Percentiles rank a stretch among this genome's conserved stretches.
phyloP scores from a whole-genome alignment of 1,284 basidiomycete genomes.

The Peniophora sp. region DNA sequence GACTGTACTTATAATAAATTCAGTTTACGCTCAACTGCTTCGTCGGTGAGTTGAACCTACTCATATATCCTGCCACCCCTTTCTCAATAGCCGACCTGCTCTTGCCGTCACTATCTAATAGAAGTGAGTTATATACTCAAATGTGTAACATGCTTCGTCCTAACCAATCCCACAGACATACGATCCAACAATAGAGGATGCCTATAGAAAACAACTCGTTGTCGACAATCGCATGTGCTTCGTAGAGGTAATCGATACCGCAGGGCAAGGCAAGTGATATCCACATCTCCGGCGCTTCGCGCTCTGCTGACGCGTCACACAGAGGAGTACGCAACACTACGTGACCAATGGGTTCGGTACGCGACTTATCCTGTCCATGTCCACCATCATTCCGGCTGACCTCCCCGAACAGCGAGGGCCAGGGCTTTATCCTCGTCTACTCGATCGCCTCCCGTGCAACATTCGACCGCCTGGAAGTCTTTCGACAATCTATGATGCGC shows the following conservation, averaged over 20 bases:
- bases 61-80: conserved; percentile 6
- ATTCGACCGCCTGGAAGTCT: conserved; percentile 91
- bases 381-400: conserved; percentile 3
- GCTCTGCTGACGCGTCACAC: conserved; percentile 12
- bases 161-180: conserved; percentile 49
- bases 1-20: conserved; percentile 9
- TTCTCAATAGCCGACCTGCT: neutral
- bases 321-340: conserved; percentile 96
- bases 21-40: conserved; percentile 92
- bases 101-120: conserved; percentile 19
- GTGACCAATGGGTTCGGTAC: conserved; percentile 98
- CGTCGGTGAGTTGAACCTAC: conserved; percentile 51
- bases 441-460: conserved; percentile 93
- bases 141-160: conserved; percentile 1
- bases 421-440: conserved; percentile 98
- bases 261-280: conserved; percentile 74
- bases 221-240: conserved; percentile 90
- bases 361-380: conserved; percentile 21
- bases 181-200: conserved; percentile 93
- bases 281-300: conserved; percentile 7
- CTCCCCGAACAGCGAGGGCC: conserved; percentile 70
- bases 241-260: conserved; percentile 90
- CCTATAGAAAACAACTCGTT: conserved; percentile 86
- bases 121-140: conserved; percentile 35
- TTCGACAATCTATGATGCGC: conserved; percentile 90